A percentile compares a stretch with the other conserved stretches of the same genome.
phyloP scores from a whole-genome alignment of 2,329 filamentous ascomycete species.

The Aspergillus ibericus region DNA sequence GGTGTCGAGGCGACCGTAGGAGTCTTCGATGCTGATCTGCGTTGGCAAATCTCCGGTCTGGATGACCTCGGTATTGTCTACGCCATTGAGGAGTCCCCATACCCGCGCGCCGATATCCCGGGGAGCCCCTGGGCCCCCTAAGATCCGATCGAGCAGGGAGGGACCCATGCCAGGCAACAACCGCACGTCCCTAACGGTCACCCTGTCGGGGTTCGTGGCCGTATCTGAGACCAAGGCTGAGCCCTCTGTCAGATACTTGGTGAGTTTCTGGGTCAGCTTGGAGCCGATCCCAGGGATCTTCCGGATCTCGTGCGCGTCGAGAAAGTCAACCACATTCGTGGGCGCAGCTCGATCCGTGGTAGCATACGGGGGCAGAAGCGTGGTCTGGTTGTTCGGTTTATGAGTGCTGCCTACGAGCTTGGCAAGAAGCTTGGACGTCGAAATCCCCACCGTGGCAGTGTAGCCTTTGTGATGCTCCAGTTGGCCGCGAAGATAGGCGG shows the following conservation, averaged over 20 bases:
- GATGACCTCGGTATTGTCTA: conserved; percentile 73
- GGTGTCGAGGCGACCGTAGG: conserved; percentile 71
- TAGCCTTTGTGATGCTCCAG: conserved; percentile 78
- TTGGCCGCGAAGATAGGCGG: conserved; percentile 67
- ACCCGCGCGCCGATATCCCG: conserved; percentile 70
- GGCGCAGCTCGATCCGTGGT: conserved; percentile 21
- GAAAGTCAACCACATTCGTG: conserved; percentile 64
- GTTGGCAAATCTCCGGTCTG: conserved; percentile 70
- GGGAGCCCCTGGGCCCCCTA: conserved; percentile 69
- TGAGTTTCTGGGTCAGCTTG: conserved; percentile 69
- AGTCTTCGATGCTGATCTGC: conserved; percentile 94
- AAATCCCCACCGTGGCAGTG: conserved; percentile 83
- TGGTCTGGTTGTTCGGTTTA: conserved; percentile 87
- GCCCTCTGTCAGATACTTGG: conserved; percentile 8
- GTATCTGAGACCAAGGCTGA: neutral
- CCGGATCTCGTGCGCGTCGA: conserved; percentile 73
- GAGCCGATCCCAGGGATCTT: conserved; percentile 84
- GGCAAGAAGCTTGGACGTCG: conserved; percentile 80
- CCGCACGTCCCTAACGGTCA: conserved; percentile 68
- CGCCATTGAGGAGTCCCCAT: conserved; percentile 78
- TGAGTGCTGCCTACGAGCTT: conserved; percentile 82
- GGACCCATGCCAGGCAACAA: conserved; percentile 63
- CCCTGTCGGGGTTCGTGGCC: conserved; percentile 47
- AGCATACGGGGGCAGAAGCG: conserved; percentile 67
- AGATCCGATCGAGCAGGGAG: conserved; percentile 64